Evolutionary conservation across 2,329 filamentous ascomycete genomes (phyloP), one percentile per base, ranked within the genome.

Genomic region (Fusarium sp.): DNA sequence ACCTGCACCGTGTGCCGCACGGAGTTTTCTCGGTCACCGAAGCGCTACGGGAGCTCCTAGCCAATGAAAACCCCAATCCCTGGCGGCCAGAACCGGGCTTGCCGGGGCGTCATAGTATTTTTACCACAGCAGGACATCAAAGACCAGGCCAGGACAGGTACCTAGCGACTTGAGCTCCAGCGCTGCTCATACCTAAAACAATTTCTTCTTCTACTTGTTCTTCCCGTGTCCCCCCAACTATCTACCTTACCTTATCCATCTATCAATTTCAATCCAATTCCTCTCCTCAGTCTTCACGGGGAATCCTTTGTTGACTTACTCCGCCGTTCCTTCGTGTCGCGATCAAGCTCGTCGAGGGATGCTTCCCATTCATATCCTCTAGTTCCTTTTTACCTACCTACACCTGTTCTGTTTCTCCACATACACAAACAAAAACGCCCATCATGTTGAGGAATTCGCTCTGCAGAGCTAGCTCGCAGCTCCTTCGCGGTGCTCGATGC

Each of bases 361-460:
- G 79, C 73, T 75, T 79, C 68, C 74, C 74, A 72, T 70, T 45
- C 54, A 56, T 65, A 72, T 58, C 62, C 70, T 75, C 62, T 75
- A 73, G 68, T 75, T 50, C 55, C 56, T 41, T 50, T 55, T 61
- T 29, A 46, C 46, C n/a, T 47, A 64, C 45, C 35, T 44, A 49
- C 59, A 62, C 61, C 45, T 75, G 31, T 75, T 70, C 73, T 52
- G 65, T 46, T 66, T 46, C 66, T 74, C 69, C 64, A 65, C 66
- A 65, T 57, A 71, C 68, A 49, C 65, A 65, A 60, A 47, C 31
- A 33, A 31, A 56, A 70, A 64, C 69, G 59, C 62, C 64, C 84
- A 87, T 83, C 85, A 94, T 94, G 92, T 88, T 94, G 87, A 90
- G 91, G 85, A 89, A 88, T 81, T 89, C 90, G 75, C 83, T 93